Evolutionary conservation across 164 flowering plant genomes (phyloP).

Genomic region (Berberis thunbergii): DNA sequence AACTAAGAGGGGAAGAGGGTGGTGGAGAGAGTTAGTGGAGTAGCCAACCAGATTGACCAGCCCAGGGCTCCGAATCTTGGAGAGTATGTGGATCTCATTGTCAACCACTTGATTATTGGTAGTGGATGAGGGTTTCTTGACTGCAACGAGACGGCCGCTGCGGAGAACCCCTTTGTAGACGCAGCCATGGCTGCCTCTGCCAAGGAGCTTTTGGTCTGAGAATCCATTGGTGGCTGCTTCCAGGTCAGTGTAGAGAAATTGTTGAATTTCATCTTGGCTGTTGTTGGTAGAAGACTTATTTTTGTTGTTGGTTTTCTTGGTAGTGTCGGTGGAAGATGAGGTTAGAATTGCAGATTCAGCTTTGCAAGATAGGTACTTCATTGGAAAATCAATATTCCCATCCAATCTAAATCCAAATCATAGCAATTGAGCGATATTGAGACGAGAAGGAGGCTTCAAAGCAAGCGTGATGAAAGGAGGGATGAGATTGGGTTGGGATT

Average conservation of each 20-base stretch:
- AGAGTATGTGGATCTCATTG: constrained; percentile 74
- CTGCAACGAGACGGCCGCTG: constrained; percentile 72
- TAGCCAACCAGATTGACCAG: constrained; percentile 82
- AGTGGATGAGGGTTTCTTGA: constrained; percentile 56
- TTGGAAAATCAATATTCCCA: background rate
- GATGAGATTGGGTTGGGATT: too few species aligned
- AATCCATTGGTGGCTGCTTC: constrained; percentile 81
- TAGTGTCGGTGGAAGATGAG: constrained; percentile 10
- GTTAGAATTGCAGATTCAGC: constrained; percentile 60
- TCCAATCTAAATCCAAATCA: too few species aligned
- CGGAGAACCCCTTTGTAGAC: constrained; percentile 77
- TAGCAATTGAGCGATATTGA: too few species aligned
- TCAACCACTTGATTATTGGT: constrained; percentile 37
- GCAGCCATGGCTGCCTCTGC: constrained; percentile 83
- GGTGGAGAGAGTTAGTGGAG: constrained; percentile 25
- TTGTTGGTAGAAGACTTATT: constrained; percentile 4
- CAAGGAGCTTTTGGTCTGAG: constrained; percentile 68
- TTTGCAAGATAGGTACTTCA: constrained; percentile 87
- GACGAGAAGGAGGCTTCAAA: too few species aligned
- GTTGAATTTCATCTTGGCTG: constrained; percentile 45
- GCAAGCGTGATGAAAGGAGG: too few species aligned
- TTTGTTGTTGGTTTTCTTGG: constrained; percentile 3
- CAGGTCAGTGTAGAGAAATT: constrained; percentile 71
- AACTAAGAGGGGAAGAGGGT: constrained; percentile 41
- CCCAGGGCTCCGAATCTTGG: constrained; percentile 61